These are phyloP conservation scores for Stagonosporopsis rhizophila DNA, from an alignment of 2,329 filamentous ascomycete species.

Conservation along the genomic window DNA sequence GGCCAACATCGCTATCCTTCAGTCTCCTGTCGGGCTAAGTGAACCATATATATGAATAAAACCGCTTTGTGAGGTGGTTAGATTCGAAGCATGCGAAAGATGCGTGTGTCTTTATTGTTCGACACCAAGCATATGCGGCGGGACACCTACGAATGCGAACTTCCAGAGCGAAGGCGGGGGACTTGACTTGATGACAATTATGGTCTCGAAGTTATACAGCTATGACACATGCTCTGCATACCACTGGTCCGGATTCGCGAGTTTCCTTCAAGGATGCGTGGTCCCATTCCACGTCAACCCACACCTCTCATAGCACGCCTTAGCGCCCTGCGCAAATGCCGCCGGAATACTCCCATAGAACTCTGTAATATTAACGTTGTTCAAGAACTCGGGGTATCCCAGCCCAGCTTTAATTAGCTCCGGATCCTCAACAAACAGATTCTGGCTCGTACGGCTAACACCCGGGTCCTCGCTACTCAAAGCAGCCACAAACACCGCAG, in stretches of 20 bases:
- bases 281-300: slow-evolving; percentile 6
- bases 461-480: slow-evolving; percentile 5
- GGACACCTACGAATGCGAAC: too few species aligned
- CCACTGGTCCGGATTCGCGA: background rate
- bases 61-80: too few species aligned
- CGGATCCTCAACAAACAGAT: slow-evolving; percentile 2
- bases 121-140: too few species aligned
- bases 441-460: slow-evolving; percentile 6
- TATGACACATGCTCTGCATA: background rate
- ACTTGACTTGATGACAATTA: too few species aligned
- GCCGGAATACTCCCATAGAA: slow-evolving; percentile 8
- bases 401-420: slow-evolving; percentile 1
- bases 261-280: background rate
- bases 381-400: background rate
- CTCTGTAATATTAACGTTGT: background rate
- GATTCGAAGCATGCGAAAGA: too few species aligned
- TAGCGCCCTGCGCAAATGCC: slow-evolving; percentile 3
- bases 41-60: too few species aligned
- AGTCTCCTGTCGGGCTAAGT: too few species aligned
- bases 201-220: background rate
- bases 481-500: slow-evolving; percentile 3
- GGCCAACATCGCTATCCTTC: too few species aligned
- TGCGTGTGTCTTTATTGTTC: too few species aligned
- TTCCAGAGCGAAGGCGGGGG: too few species aligned
- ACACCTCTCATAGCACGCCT: slow-evolving; percentile 6